These are phyloP conservation scores for Catunica adiposa DNA, from an alignment of 2,329 filamentous ascomycete genomes.

Conservation along the genomic window DNA sequence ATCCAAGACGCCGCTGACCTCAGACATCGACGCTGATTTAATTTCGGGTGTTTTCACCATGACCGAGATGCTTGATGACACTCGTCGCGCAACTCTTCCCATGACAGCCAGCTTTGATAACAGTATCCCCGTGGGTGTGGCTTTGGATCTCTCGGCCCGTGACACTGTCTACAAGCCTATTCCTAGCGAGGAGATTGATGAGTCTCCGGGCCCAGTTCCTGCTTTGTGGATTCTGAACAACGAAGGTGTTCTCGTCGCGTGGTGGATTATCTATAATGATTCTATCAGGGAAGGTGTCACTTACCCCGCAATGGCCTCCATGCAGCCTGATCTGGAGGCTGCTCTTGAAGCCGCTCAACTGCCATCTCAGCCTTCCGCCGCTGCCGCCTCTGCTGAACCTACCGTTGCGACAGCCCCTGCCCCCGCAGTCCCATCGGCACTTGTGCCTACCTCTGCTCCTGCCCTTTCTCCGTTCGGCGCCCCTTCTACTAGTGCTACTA, in stretches of 20 bases:
- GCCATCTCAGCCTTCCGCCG: slow-evolving; percentile 17
- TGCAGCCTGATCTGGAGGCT: slow-evolving; percentile 23
- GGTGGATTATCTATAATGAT: slow-evolving; percentile 87
- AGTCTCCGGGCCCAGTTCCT: slow-evolving; percentile 67
- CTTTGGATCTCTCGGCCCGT: slow-evolving; percentile 67
- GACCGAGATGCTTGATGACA: slow-evolving; percentile 57
- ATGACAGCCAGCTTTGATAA: slow-evolving; percentile 47
- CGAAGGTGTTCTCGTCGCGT: slow-evolving; percentile 67
- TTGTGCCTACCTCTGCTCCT: slow-evolving; percentile 20
- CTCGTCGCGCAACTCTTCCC: slow-evolving; percentile 57
- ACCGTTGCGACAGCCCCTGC: neutral
- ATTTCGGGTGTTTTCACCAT: slow-evolving; percentile 56
- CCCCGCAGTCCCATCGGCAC: slow-evolving; percentile 16
- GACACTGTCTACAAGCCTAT: slow-evolving; percentile 68
- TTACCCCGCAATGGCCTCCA: slow-evolving; percentile 51
- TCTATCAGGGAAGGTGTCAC: slow-evolving; percentile 58
- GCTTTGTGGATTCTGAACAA: slow-evolving; percentile 75
- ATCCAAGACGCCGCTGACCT: slow-evolving; percentile 50
- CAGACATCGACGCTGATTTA: slow-evolving; percentile 39
- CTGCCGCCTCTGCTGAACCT: neutral
- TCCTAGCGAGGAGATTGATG: slow-evolving; percentile 53
- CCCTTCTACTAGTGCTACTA: slow-evolving; percentile 15
- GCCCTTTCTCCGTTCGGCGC: slow-evolving; percentile 8
- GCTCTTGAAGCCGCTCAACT: slow-evolving; percentile 15
- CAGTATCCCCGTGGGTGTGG: slow-evolving; percentile 62